Evolutionary conservation across 345 rosid species (phyloP).

Genomic region (Microthlaspi erraticum): DNA sequence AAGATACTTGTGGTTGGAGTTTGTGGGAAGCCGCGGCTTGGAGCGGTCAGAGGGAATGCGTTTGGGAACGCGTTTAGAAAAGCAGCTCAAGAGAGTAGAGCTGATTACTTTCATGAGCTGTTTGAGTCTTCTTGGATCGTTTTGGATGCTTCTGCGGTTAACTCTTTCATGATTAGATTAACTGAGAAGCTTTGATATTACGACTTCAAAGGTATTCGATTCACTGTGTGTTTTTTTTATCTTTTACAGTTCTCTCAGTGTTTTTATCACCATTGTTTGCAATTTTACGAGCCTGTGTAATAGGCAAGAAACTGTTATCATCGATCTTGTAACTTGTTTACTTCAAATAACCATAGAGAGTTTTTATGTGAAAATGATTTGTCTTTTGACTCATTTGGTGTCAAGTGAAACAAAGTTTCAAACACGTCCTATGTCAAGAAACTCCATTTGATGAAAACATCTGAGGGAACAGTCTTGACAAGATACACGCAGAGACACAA

Average conservation of each 20-base stretch:
- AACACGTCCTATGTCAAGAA: not conserved
- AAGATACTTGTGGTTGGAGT: constrained; percentile 92
- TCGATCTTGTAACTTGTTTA: constrained; percentile 33
- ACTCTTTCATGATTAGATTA: constrained; percentile 85
- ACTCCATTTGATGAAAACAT: no score
- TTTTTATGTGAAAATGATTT: constrained; percentile 21
- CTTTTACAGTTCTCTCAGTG: not conserved
- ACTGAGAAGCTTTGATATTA: constrained; percentile 75
- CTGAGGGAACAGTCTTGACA: no score
- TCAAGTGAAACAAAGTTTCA: not conserved
- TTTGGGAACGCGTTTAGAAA: constrained; percentile 88
- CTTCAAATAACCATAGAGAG: constrained; percentile 26
- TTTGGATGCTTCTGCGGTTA: constrained; percentile 72
- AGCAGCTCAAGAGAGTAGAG: constrained; percentile 81
- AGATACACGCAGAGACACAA: no score
- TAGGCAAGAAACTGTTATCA: constrained; percentile 37
- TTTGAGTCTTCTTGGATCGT: constrained; percentile 99
- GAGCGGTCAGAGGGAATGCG: constrained; percentile 90
- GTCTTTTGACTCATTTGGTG: constrained; percentile 1
- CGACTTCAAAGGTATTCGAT: constrained; percentile 5
- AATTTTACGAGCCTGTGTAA: constrained; percentile 30
- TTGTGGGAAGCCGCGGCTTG: constrained; percentile 90
- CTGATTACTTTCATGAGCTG: constrained; percentile 89
- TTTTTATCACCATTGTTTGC: constrained; percentile 21
- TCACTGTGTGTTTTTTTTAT: constrained; percentile 23